Conservation (phyloP, 352 stramenopile genomes). For the Nothophytophthora sp. region DNA sequence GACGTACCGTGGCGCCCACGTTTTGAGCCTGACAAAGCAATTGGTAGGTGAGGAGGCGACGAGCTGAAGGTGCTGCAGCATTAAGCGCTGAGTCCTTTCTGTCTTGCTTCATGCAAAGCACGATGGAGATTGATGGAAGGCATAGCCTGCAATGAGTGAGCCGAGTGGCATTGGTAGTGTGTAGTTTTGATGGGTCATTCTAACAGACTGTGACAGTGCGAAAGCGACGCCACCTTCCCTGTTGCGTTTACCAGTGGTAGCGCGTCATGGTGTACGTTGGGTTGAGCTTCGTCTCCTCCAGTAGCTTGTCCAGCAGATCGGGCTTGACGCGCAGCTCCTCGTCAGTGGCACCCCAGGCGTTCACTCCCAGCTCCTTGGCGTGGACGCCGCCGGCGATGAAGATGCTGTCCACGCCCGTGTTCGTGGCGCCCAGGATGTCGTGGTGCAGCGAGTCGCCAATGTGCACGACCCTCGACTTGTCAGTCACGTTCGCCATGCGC, state of each 20-base stretch:
- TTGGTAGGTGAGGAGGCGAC: constrained; percentile 13
- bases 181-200: no score
- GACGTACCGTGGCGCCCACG: constrained; percentile 29
- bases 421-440: constrained; percentile 56
- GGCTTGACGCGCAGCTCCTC: constrained; percentile 29
- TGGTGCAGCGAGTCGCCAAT: constrained; percentile 73
- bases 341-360: constrained; percentile 22
- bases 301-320: constrained; percentile 21
- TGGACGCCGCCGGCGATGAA: constrained; percentile 68
- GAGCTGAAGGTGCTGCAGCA: neutral
- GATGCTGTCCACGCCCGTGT: constrained; percentile 51
- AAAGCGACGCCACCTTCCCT: no score
- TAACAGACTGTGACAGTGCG: no score
- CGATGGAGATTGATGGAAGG: no score
- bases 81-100: no score
- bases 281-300: constrained; percentile 21
- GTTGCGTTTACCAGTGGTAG: constrained; percentile 36
- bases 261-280: constrained; percentile 32
- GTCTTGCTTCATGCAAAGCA: no score
- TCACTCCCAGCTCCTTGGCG: constrained; percentile 39
- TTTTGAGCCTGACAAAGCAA: constrained; percentile 21
- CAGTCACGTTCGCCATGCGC: constrained; percentile 25
- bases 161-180: no score
- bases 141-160: neutral
- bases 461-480: constrained; percentile 47